A percentile compares a stretch with the other conserved stretches of the same genome.
These are phyloP conservation scores for Plasmopara viticola DNA, from an alignment of 352 stramenopile species.

Conservation along the genomic window DNA sequence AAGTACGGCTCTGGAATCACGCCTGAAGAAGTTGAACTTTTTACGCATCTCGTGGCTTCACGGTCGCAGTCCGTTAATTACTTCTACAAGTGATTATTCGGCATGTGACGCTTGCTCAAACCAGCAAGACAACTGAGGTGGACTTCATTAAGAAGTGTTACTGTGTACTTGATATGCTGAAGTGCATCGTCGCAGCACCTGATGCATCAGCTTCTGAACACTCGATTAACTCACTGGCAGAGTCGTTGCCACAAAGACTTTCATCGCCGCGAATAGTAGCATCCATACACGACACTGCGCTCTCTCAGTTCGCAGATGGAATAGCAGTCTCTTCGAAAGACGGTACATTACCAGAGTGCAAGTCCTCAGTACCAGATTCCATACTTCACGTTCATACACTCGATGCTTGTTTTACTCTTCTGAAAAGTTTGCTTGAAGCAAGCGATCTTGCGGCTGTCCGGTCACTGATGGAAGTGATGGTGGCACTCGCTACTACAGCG, in stretches of 20 bases:
- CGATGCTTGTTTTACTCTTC: constrained; percentile 31
- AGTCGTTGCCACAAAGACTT: constrained; percentile 9
- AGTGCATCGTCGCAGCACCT: constrained; percentile 22
- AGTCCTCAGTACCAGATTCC: constrained; percentile 5
- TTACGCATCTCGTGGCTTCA: constrained; percentile 44
- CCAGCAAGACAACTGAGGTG: constrained; percentile 18
- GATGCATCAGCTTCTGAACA: constrained; percentile 9
- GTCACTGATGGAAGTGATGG: constrained; percentile 46
- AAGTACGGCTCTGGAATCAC: constrained; percentile 39
- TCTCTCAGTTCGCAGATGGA: constrained; percentile 9
- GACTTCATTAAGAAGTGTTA: constrained; percentile 23
- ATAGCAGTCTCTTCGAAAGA: constrained; percentile 29
- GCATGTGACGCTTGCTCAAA: constrained; percentile 28
- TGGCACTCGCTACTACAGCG: constrained; percentile 37
- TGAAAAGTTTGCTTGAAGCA: constrained; percentile 23
- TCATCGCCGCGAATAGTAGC: constrained; percentile 14
- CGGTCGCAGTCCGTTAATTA: constrained; percentile 30
- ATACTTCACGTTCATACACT: too few relatives aligned
- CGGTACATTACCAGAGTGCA: constrained; percentile 13
- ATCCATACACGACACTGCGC: constrained; percentile 14
- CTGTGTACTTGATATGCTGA: constrained; percentile 25
- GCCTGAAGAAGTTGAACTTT: constrained; percentile 54
- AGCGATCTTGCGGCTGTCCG: constrained; percentile 23
- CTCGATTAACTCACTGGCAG: constrained; percentile 9
- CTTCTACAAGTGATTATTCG: constrained; percentile 35